Evolutionary conservation across 1,284 basidiomycete species (phyloP), one percentile per base, ranked within the genome.

Genomic region (Cryptococcus hybrid): DNA sequence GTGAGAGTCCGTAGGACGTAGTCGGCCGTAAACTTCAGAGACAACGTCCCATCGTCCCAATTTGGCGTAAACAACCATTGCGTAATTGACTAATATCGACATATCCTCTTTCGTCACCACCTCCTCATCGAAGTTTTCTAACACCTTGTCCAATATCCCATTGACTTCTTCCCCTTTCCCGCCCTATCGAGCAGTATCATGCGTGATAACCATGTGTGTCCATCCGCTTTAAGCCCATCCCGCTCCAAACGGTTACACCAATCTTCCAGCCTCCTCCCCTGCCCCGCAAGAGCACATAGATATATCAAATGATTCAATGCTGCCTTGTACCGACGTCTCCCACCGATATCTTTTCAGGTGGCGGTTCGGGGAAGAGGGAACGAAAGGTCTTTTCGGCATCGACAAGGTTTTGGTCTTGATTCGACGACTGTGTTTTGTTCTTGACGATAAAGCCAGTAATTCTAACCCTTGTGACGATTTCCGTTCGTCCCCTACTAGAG

Each of bases 41-140:
- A 84, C 84, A 36, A 86, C 67, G 54, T 87, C 84, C 54, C 86
- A 71, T 15, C 81, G 80, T 2, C 80, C 78, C 47, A 80, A 81
- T 35, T 79, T 78, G 7, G 82, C 83, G 70, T 84, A 89, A 0
- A 85, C 85, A 83, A 84, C 86, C 62, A 84, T 84, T 11, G 84
- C 81, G 61, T 87, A 88, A 62, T 71, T 71, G 47, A 57, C 39
- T 39, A 60, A 53, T 15, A 58, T 44, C 15, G 37, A 51, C 8
- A 18, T 15, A 18, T 51, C 50, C n/a, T 34, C 30, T n/a, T 34
- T 39, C 44, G 45, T 47, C 46, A 15, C 47, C 44, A 36, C 7
- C 30, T 18, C 18, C 11, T 42, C 15, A 24, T 24, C 15, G 37
- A 13, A 18, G 9, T 40, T 30, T 13, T 24, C 12, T 12, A 53